Evolutionary conservation across 2,329 filamentous ascomycete species (phyloP).

Genomic region (Pezicula carpinea): DNA sequence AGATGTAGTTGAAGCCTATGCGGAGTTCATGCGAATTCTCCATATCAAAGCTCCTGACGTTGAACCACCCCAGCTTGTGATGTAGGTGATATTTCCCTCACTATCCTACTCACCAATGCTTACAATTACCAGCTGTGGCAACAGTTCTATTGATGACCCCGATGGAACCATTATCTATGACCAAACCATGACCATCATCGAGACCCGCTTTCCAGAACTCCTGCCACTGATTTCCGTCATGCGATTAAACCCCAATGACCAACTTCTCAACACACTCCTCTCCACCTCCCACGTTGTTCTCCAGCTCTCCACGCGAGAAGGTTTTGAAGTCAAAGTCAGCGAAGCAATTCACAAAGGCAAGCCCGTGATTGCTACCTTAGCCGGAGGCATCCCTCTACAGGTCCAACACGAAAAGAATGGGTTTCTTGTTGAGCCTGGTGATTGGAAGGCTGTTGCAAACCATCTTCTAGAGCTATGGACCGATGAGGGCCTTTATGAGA

Average conservation of each 20-base stretch:
- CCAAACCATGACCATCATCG: conserved; percentile 63
- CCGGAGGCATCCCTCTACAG: conserved; percentile 78
- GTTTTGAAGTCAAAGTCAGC: conserved; percentile 83
- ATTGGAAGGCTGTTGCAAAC: conserved; percentile 63
- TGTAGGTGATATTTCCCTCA: conserved; percentile 36
- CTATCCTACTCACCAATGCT: not conserved
- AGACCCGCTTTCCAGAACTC: conserved; percentile 58
- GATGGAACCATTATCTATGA: conserved; percentile 71
- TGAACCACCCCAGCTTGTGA: conserved; percentile 64
- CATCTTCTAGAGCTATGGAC: conserved; percentile 64
- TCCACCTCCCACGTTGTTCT: conserved; percentile 68
- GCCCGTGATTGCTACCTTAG: conserved; percentile 69
- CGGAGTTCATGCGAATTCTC: conserved; percentile 61
- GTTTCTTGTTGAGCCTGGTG: conserved; percentile 67
- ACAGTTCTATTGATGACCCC: conserved; percentile 77
- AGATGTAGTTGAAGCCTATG: conserved; percentile 71
- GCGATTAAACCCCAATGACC: conserved; percentile 72
- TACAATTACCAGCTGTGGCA: conserved; percentile 48
- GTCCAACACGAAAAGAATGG: conserved; percentile 68
- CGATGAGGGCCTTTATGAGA: conserved; percentile 57
- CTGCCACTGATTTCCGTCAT: conserved; percentile 66
- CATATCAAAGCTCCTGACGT: conserved; percentile 43
- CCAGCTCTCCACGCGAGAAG: conserved; percentile 76
- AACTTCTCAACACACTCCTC: conserved; percentile 73
- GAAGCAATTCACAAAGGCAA: conserved; percentile 78